Evolutionary conservation across 1,284 basidiomycete genomes (phyloP).

Genomic region (Exobasidium cylindrosporum): DNA sequence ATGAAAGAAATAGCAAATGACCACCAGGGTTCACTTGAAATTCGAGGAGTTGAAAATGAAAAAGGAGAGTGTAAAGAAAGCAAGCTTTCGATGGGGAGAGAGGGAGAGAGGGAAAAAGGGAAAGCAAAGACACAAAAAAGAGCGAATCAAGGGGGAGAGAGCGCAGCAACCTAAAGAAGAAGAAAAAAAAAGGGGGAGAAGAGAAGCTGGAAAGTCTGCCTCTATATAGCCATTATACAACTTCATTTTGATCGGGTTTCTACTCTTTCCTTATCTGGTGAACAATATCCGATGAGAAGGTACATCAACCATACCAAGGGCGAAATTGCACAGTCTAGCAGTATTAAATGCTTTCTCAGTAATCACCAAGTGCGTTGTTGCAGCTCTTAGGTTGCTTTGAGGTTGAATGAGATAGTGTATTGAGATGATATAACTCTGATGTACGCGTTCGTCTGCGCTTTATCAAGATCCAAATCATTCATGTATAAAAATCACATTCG

Average conservation of each 20-base stretch:
- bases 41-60: neutral
- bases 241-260: neutral
- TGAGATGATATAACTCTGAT: too few relatives aligned
- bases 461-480: too few relatives aligned
- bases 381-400: too few relatives aligned
- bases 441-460: too few relatives aligned
- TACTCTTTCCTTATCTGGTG: neutral
- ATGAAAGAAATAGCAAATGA: neutral
- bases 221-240: neutral
- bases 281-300: neutral
- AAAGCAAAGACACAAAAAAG: too few relatives aligned
- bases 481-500: too few relatives aligned
- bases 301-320: neutral
- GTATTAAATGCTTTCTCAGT: neutral
- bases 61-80: neutral
- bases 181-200: neutral
- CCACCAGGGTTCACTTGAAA: neutral
- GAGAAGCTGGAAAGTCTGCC: neutral
- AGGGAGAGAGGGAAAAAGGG: neutral
- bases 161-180: conserved; percentile 1
- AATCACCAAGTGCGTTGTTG: neutral
- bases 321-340: neutral
- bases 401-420: too few relatives aligned
- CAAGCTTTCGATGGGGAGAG: neutral
- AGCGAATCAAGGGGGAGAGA: too few relatives aligned